Percentiles rank a stretch among this genome's conserved stretches.
These are phyloP conservation scores for Syzygium grande DNA, from an alignment of 345 rosid species.

Conservation along the genomic window DNA sequence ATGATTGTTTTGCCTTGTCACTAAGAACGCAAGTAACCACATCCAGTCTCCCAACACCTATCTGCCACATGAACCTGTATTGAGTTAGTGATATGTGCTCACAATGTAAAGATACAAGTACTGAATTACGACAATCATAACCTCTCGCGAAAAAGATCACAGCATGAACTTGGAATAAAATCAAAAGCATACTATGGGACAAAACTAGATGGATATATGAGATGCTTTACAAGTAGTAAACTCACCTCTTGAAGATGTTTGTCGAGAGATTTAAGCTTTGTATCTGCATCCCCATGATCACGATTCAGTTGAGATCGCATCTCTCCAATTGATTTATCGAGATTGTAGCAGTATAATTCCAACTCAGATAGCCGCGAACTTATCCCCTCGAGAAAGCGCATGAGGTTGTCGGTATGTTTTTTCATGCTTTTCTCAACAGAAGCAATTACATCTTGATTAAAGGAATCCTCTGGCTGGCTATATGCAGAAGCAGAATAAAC, in stretches of 20 bases:
- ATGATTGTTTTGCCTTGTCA: not conserved
- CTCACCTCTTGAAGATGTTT: conserved; percentile 95
- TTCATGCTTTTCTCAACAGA: conserved; percentile 76
- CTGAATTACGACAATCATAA: not conserved
- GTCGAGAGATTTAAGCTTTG: conserved; percentile 80
- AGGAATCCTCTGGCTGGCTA: conserved; percentile 83
- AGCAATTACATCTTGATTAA: conserved; percentile 45
- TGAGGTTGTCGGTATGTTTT: conserved; percentile 59
- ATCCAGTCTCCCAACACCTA: not conserved
- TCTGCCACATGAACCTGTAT: not conserved
- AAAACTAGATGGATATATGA: not conserved
- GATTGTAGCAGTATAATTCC: conserved; percentile 86
- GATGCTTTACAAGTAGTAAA: not conserved
- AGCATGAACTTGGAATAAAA: not conserved
- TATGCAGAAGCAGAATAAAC: conserved; percentile 51
- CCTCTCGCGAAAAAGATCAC: not conserved
- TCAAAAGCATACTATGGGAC: not conserved
- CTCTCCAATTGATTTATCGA: conserved; percentile 91
- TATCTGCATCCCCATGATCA: conserved; percentile 65
- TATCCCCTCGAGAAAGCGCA: conserved; percentile 96
- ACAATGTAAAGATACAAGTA: not conserved
- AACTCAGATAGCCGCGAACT: conserved; percentile 93
- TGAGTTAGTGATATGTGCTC: not conserved
- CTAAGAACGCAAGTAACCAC: not conserved
- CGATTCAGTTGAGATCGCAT: conserved; percentile 73